Evolutionary conservation across 2,329 filamentous ascomycete genomes (phyloP).

Genomic region (Cladosporium colombiae): DNA sequence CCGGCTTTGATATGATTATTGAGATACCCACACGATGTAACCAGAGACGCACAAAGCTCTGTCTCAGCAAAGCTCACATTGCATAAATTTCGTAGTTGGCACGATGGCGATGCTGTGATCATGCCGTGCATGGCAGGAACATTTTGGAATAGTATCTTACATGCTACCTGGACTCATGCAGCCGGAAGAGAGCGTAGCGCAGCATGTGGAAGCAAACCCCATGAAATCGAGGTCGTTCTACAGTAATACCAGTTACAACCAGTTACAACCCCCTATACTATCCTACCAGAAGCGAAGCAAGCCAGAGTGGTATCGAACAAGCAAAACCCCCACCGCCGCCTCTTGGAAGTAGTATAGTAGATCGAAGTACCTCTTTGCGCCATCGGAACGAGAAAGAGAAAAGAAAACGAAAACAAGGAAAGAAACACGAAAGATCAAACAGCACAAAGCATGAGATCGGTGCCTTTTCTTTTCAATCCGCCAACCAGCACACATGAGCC

Average conservation of each 20-base stretch:
- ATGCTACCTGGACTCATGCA: no score
- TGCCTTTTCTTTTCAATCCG: not conserved
- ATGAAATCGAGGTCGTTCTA: no score
- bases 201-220: no score
- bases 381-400: not conserved
- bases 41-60: no score
- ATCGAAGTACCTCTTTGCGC: not conserved
- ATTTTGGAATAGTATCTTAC: no score
- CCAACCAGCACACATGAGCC: not conserved
- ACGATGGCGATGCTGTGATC: no score
- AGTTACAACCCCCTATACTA: not conserved
- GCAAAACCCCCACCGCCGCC: not conserved
- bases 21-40: not conserved
- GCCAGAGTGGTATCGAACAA: not conserved
- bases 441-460: not conserved
- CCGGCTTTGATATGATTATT: not conserved
- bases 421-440: not conserved
- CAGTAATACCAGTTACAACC: not conserved
- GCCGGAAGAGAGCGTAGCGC: no score
- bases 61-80: no score
- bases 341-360: not conserved
- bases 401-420: not conserved
- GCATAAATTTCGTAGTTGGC: no score
- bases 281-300: not conserved
- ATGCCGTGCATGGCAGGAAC: no score